Conservation (phyloP, 371 early-diverging fungal genomes). For the Neoconidiobolus thromboides region DNA sequence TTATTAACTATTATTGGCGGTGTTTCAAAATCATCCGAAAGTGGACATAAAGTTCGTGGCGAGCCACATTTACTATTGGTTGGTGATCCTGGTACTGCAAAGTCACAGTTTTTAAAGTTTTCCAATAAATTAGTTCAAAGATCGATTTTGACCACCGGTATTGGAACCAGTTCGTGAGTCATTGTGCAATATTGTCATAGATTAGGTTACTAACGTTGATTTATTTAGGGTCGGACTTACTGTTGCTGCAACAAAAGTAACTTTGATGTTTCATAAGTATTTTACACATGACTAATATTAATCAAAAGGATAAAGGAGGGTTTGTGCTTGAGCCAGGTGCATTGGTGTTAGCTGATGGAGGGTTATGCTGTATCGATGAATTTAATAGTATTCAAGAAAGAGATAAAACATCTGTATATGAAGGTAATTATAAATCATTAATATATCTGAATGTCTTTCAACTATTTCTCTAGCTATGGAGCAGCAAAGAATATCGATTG, state of each 20-base stretch:
- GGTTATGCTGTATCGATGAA: slow-evolving; percentile 99
- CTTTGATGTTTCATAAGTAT: too few species aligned
- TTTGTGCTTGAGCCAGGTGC: slow-evolving; percentile 98
- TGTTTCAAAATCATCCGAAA: too few species aligned
- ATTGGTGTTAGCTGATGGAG: slow-evolving; percentile 93
- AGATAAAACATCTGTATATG: too few species aligned
- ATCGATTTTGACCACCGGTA: slow-evolving; percentile 98
- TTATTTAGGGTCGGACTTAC: too few species aligned
- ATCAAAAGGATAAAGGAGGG: slow-evolving; percentile 25
- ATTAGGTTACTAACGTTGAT: slow-evolving; percentile 83
- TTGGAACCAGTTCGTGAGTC: slow-evolving; percentile 94
- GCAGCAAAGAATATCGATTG: slow-evolving; percentile 98
- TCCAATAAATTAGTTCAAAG: slow-evolving; percentile 95
- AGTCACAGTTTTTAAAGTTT: slow-evolving; percentile 92
- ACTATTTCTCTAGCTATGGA: slow-evolving; percentile 99
- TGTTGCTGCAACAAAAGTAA: too few species aligned
- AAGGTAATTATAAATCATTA: too few species aligned
- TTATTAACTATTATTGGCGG: too few species aligned
- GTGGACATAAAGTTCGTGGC: slow-evolving; percentile 28
- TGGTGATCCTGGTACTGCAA: slow-evolving; percentile 99
- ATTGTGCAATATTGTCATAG: slow-evolving; percentile 56
- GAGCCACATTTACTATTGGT: slow-evolving; percentile 96
- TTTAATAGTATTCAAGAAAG: slow-evolving; percentile 98
- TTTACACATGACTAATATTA: slow-evolving; percentile 18
- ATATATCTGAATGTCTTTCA: slow-evolving; percentile 44